Evolutionary conservation across 2,329 filamentous ascomycete species (phyloP).

Genomic region (Diaporthe sp.): DNA sequence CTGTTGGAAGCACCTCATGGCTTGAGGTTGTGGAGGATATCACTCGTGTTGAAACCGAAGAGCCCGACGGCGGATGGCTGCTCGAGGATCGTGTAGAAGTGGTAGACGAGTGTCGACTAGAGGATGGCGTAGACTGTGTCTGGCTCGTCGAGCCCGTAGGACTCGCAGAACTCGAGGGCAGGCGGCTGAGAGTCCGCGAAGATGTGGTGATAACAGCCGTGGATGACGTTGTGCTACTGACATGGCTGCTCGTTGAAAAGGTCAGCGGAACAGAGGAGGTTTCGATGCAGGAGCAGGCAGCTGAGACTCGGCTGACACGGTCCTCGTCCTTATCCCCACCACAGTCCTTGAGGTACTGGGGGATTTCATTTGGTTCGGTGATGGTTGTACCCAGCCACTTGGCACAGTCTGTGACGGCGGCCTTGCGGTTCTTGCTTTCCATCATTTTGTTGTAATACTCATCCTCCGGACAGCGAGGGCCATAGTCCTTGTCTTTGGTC

Average conservation of each 20-base stretch:
- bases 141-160: not conserved
- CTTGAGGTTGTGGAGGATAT: not conserved
- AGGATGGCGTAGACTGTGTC: not conserved
- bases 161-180: not conserved
- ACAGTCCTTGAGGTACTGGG: not conserved
- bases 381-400: not conserved
- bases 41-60: too few species aligned
- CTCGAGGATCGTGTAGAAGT: not conserved
- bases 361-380: not conserved
- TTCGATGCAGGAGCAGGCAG: not conserved
- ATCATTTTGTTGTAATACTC: constrained; percentile 18
- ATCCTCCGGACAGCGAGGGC: not conserved
- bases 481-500: not conserved
- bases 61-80: not conserved
- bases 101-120: not conserved
- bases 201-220: not conserved
- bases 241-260: not conserved
- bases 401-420: not conserved
- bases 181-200: not conserved
- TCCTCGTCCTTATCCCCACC: not conserved
- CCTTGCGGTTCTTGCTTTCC: constrained; percentile 14
- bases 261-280: not conserved
- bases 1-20: not conserved
- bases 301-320: constrained; percentile 4
- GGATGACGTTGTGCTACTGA: not conserved